These are phyloP conservation scores for Fraxinus floribunda DNA, from an alignment of 305 asterid species.

Conservation along the genomic window DNA sequence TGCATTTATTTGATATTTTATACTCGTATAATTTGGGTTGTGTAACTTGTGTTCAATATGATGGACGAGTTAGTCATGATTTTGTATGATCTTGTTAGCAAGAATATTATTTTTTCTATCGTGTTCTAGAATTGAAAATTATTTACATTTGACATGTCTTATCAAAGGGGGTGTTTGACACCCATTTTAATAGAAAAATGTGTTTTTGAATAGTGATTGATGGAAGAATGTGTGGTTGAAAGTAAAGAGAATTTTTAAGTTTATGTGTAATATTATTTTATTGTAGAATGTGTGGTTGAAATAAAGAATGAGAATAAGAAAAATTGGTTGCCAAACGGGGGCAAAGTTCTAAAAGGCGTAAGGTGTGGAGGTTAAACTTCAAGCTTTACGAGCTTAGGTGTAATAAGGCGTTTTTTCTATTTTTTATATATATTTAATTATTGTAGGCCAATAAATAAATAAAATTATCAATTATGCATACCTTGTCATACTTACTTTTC, in stretches of 20 bases:
- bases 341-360: neutral
- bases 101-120: neutral
- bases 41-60: conserved; percentile 5
- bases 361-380: neutral
- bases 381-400: neutral
- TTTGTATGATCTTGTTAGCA: neutral
- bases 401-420: neutral
- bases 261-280: too few relatives aligned
- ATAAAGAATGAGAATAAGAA: too few relatives aligned
- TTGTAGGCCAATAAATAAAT: neutral
- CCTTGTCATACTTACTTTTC: neutral
- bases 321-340: too few relatives aligned
- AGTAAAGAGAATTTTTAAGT: too few relatives aligned
- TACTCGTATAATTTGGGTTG: neutral
- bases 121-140: neutral
- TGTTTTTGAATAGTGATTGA: too few relatives aligned
- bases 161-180: too few relatives aligned
- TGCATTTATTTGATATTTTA: neutral
- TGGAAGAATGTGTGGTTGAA: too few relatives aligned
- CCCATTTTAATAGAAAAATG: too few relatives aligned
- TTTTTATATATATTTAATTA: too few relatives aligned
- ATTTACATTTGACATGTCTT: neutral
- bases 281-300: too few relatives aligned
- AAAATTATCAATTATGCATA: neutral
- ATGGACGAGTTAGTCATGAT: neutral